A percentile compares a stretch with the other conserved stretches of the same genome.
Conservation (phyloP, 2,329 filamentous ascomycete species). For the Coniochaeta sp. region DNA sequence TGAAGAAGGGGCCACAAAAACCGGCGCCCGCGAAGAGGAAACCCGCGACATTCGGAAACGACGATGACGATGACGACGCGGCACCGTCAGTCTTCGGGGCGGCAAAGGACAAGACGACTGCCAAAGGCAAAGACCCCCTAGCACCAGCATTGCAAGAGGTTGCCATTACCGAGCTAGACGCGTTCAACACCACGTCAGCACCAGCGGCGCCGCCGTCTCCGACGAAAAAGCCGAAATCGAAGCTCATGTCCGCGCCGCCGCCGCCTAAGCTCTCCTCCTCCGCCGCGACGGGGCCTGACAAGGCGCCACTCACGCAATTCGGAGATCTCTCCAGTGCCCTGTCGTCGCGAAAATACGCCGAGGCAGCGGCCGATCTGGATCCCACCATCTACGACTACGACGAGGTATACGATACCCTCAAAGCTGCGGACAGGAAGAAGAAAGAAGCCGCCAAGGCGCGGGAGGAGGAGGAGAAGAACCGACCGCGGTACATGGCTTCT, state of each 20-base stretch:
- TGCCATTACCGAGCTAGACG: slow-evolving; percentile 55
- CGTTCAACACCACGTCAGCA: slow-evolving; percentile 27
- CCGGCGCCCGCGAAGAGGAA: slow-evolving; percentile 43
- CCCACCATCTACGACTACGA: slow-evolving; percentile 82
- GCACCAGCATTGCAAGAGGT: slow-evolving; percentile 34
- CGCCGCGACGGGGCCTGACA: slow-evolving; percentile 12
- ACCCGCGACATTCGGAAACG: slow-evolving; percentile 49
- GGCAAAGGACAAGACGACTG: slow-evolving; percentile 13
- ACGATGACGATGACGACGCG: slow-evolving; percentile 50
- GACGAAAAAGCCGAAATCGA: slow-evolving; percentile 22
- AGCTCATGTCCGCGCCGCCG: slow-evolving; percentile 19
- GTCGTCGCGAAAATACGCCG: slow-evolving; percentile 55
- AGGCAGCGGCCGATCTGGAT: slow-evolving; percentile 61
- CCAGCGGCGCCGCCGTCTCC: slow-evolving; percentile 11
- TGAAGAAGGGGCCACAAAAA: slow-evolving; percentile 48
- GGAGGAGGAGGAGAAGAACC: slow-evolving; percentile 48
- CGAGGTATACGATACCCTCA: slow-evolving; percentile 70
- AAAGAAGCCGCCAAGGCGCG: slow-evolving; percentile 39
- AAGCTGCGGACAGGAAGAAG: slow-evolving; percentile 51
- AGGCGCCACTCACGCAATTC: slow-evolving; percentile 34
- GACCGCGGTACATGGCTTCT: slow-evolving; percentile 73
- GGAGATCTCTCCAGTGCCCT: slow-evolving; percentile 61
- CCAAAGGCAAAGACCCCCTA: slow-evolving; percentile 16
- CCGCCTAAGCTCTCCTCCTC: slow-evolving; percentile 21
- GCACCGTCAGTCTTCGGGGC: slow-evolving; percentile 8